A percentile compares a stretch with the other conserved stretches of the same genome.
Conservation (phyloP, 768 basidiomycete genomes). For the Boletus coccyginus region DNA sequence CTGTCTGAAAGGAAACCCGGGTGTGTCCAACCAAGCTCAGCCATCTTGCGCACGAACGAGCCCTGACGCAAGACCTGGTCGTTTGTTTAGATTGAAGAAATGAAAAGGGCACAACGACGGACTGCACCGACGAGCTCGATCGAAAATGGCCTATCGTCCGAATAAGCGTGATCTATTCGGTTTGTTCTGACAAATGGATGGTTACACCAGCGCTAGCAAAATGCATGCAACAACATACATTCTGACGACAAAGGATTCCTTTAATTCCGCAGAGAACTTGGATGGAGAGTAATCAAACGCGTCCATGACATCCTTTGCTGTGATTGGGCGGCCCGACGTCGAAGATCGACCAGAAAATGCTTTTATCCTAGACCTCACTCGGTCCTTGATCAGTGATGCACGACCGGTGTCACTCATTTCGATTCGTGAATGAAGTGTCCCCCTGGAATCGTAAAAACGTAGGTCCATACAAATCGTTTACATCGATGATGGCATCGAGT, state of each 20-base stretch:
- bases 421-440: slow-evolving; percentile 31
- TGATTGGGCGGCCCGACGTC: not conserved
- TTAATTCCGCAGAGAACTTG: slow-evolving; percentile 1
- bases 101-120: not conserved
- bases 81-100: not conserved
- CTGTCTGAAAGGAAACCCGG: too few relatives aligned
- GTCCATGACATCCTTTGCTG: slow-evolving; percentile 3
- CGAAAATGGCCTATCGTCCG: slow-evolving; percentile 48
- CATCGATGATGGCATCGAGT: not conserved
- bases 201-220: not conserved
- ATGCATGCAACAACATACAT: slow-evolving; percentile 16
- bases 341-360: not conserved
- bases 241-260: slow-evolving; percentile 3
- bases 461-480: not conserved
- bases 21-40: too few relatives aligned
- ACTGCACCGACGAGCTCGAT: slow-evolving; percentile 57
- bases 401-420: slow-evolving; percentile 15
- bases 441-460: slow-evolving; percentile 18
- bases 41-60: too few relatives aligned
- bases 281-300: slow-evolving; percentile 7
- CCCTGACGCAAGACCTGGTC: slow-evolving; percentile 52
- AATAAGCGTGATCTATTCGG: slow-evolving; percentile 46
- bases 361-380: not conserved
- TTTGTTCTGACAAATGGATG: slow-evolving; percentile 21
- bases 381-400: slow-evolving; percentile 23